Evolutionary conservation across 163 green algal species (phyloP).

Genomic region (Scenedesmus sp.): DNA sequence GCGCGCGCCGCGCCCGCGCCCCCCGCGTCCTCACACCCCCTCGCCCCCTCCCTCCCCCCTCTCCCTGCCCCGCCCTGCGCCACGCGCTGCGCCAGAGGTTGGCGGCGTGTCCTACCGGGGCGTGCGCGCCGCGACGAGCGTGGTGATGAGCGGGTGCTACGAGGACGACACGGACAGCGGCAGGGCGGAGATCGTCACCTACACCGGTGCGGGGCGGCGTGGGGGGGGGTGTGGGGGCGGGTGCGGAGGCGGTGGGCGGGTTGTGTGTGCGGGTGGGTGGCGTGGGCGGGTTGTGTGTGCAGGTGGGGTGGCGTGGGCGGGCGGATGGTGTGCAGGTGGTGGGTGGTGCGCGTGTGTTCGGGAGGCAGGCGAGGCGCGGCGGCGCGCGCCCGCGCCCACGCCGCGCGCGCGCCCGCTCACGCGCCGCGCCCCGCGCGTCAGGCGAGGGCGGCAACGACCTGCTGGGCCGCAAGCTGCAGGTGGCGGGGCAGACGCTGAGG

Average conservation of each 20-base stretch:
- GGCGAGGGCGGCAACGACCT: slow-evolving; percentile 68
- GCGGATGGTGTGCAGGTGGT: too few relatives aligned
- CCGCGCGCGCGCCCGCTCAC: too few relatives aligned
- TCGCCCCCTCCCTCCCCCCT: not conserved
- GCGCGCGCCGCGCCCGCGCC: not conserved
- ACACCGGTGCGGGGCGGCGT: slow-evolving; percentile 55
- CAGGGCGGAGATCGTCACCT: slow-evolving; percentile 55
- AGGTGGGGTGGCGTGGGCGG: too few relatives aligned
- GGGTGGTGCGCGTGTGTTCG: too few relatives aligned
- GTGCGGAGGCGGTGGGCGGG: not conserved
- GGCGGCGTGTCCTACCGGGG: not conserved
- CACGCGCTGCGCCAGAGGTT: slow-evolving; percentile 9
- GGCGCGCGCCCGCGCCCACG: too few relatives aligned
- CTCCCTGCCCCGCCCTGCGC: not conserved
- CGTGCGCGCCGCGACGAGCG: slow-evolving; percentile 49
- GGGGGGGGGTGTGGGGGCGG: not conserved
- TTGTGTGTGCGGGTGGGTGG: not conserved
- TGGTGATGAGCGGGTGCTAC: slow-evolving; percentile 65
- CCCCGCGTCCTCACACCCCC: not conserved
- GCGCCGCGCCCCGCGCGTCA: slow-evolving; percentile 24
- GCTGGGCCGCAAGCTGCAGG: slow-evolving; percentile 57
- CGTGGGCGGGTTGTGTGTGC: too few relatives aligned
- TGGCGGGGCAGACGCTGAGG: slow-evolving; percentile 53
- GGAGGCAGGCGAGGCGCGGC: too few relatives aligned
- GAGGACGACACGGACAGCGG: slow-evolving; percentile 63